Conservation (phyloP, 1,284 basidiomycete species). For the Malassezia nana region DNA sequence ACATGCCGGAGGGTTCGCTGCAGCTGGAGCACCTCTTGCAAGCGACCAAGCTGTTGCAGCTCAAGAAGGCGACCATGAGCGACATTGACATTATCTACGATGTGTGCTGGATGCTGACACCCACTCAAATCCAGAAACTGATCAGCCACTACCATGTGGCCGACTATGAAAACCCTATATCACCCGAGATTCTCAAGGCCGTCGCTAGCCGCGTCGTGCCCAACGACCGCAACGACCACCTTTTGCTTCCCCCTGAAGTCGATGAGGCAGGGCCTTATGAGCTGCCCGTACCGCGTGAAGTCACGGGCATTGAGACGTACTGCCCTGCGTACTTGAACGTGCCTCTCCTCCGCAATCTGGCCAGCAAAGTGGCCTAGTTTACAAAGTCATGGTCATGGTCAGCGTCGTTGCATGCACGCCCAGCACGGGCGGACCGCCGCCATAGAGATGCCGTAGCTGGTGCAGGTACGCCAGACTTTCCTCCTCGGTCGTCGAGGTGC, state of each 20-base stretch:
- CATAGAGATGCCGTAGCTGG: conserved; percentile 39
- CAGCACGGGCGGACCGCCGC: conserved; percentile 40
- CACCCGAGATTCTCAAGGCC: conserved; percentile 48
- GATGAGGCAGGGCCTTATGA: conserved; percentile 48
- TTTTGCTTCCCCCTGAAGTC: conserved; percentile 45
- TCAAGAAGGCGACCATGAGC: conserved; percentile 71
- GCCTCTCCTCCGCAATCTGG: conserved; percentile 38
- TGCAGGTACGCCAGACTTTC: conserved; percentile 33
- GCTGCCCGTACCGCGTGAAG: conserved; percentile 42
- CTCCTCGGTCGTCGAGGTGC: conserved; percentile 31
- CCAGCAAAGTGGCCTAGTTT: conserved; percentile 40
- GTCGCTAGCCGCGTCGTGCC: conserved; percentile 46
- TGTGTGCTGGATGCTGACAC: conserved; percentile 99
- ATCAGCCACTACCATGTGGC: conserved; percentile 97
- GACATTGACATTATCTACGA: conserved; percentile 95
- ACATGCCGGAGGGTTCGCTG: conserved; percentile 96
- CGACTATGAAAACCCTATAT: conserved; percentile 65
- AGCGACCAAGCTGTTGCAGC: conserved; percentile 91
- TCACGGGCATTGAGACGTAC: conserved; percentile 49
- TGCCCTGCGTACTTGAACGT: conserved; percentile 45
- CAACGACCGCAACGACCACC: conserved; percentile 47
- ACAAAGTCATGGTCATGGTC: conserved; percentile 41
- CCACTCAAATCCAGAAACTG: conserved; percentile 97
- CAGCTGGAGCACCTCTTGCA: conserved; percentile 99
- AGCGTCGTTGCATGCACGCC: conserved; percentile 44